A percentile compares a stretch with the other conserved stretches of the same genome.
Conservation (phyloP, 768 basidiomycete genomes). For the Lactarius sanguifluus region DNA sequence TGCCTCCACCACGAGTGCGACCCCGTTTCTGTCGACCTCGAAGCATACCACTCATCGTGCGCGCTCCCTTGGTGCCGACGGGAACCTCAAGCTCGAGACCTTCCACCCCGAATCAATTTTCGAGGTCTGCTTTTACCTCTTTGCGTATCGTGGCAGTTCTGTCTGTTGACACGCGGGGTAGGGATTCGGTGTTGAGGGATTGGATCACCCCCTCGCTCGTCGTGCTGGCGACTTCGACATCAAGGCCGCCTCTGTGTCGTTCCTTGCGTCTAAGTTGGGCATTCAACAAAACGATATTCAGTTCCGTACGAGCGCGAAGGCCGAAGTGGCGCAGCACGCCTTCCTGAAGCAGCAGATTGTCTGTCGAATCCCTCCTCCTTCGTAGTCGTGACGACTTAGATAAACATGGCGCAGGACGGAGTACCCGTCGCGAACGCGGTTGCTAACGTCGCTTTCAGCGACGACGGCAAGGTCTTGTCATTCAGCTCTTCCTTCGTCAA, state of each 20-base stretch:
- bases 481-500: constrained; percentile 50
- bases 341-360: constrained; percentile 5
- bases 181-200: constrained; percentile 32
- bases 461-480: constrained; percentile 42
- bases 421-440: constrained; percentile 43
- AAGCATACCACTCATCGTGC: constrained; percentile 33
- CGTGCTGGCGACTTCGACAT: constrained; percentile 30
- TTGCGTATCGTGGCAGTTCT: neutral
- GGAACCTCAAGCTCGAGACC: constrained; percentile 28
- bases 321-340: constrained; percentile 24
- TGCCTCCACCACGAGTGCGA: constrained; percentile 30
- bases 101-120: constrained; percentile 35
- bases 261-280: constrained; percentile 31
- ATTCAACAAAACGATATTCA: constrained; percentile 24
- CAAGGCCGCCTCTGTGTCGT: constrained; percentile 31
- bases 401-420: constrained; percentile 33
- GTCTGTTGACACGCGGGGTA: constrained; percentile 12
- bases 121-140: constrained; percentile 28
- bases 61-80: constrained; percentile 27
- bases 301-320: constrained; percentile 28
- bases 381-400: neutral
- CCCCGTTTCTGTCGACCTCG: constrained; percentile 24
- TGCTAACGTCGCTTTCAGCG: constrained; percentile 46
- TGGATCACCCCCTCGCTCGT: constrained; percentile 28
- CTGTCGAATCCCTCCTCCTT: constrained; percentile 1